phyloP scores from a whole-genome alignment of 2,329 filamentous ascomycete species.

The Ascochyta lentis region DNA sequence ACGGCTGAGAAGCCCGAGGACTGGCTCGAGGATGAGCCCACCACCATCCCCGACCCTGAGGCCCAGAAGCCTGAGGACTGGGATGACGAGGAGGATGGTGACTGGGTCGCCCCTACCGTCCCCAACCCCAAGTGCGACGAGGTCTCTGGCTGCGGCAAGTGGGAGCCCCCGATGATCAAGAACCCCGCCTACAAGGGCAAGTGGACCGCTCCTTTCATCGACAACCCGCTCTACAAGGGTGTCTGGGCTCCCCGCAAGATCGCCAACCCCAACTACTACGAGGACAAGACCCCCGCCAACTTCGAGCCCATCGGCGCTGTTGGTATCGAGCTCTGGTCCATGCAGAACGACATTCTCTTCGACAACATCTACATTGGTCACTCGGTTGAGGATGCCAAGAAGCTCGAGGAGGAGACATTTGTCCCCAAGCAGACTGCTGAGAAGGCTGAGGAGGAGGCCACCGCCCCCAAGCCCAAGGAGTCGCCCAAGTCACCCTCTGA shows the following conservation, averaged over 20 bases:
- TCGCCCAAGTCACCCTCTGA: constrained; percentile 74
- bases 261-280: constrained; percentile 92
- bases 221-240: constrained; percentile 99
- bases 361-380: constrained; percentile 99
- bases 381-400: constrained; percentile 89
- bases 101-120: constrained; percentile 90
- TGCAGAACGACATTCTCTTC: constrained; percentile 98
- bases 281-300: constrained; percentile 96
- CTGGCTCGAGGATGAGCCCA: constrained; percentile 91
- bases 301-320: constrained; percentile 98
- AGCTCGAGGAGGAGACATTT: constrained; percentile 88
- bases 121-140: constrained; percentile 97
- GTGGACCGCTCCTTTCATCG: constrained; percentile 90
- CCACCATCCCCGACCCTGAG: constrained; percentile 86
- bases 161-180: constrained; percentile 89
- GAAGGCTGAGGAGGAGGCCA: constrained; percentile 77
- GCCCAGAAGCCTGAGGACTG: constrained; percentile 98
- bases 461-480: constrained; percentile 75
- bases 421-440: constrained; percentile 86
- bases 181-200: constrained; percentile 99
- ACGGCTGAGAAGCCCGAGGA: constrained; percentile 90
- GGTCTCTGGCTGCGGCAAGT: constrained; percentile 89
- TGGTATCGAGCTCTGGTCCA: constrained; percentile 99
- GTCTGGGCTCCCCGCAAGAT: constrained; percentile 95
- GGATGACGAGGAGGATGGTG: constrained; percentile 99